Base-by-base conservation (phyloP, 2,329 filamentous ascomycete species). In the Magnaporthales sp. region DNA sequence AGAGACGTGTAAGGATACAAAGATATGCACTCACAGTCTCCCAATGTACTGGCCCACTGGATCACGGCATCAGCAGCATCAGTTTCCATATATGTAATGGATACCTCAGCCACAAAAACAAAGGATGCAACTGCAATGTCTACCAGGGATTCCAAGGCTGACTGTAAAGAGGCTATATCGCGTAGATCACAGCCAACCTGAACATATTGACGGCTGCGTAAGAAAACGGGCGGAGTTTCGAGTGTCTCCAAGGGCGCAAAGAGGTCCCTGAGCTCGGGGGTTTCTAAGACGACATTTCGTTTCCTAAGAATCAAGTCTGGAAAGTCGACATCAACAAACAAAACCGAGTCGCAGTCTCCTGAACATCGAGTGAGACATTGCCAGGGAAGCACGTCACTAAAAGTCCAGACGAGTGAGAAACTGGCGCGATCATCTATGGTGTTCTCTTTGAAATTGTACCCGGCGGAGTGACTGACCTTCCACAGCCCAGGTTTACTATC, bases 271-370 rank as follows among this genome's bases (percentile, higher is more conserved):
- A 94, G 80, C 69, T 87, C 84, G 3, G 84, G 80, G 0, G 87
- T 91, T 62, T 82, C 81, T 51, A 86, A 77, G 60, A 97, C 89
- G 24, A 90, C 83, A 31, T 84, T 80, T 68, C 86, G 82, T 77
- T 97, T 97, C 75, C 86, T 88, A 62, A 83, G 75, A 77, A 97
- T 92, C 64, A 96, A 81, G 68, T 92, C 88, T 10, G 89, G 89
- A 72, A 95, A 96, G 75, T 97, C 93, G 66, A 97, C 86, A 74
- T 97, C 93, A 65, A 97, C 83, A 72, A 96, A 97, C 19, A 83
- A 83, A 30, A 84, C 84, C 67, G 85, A 77, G 30, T 80, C 74
- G 71, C 87, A 90, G 22, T 83, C 75, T 30, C 83, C 77, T 0
- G 84, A 78, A 74, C 93, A 89, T 70, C 88, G 85, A 64, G 85